A percentile compares a stretch with the other conserved stretches of the same genome.
These are phyloP conservation scores for Tulasnella sp. DNA, from an alignment of 768 basidiomycete species.

Conservation along the genomic window DNA sequence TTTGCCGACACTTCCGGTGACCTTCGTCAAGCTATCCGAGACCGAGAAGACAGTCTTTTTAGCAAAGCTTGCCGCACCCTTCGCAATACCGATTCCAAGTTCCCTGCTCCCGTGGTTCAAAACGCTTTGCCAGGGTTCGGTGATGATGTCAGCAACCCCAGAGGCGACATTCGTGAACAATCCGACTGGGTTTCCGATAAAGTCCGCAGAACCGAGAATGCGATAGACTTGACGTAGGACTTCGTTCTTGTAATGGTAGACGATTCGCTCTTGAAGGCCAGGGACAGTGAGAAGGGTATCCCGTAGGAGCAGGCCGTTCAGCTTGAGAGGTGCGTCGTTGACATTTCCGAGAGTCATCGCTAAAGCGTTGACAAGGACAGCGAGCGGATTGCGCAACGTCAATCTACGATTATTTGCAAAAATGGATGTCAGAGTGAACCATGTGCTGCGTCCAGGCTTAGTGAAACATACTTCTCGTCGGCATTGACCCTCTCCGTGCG, in stretches of 20 bases:
- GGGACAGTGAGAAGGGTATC: constrained; percentile 86
- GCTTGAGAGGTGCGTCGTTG: constrained; percentile 89
- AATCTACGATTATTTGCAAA: constrained; percentile 28
- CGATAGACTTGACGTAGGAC: constrained; percentile 91
- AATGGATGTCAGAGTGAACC: not conserved
- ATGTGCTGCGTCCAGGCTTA: not conserved
- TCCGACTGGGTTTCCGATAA: constrained; percentile 58
- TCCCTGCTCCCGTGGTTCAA: constrained; percentile 96
- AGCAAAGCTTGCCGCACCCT: constrained; percentile 97
- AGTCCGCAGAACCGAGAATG: constrained; percentile 96
- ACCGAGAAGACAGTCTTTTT: constrained; percentile 98
- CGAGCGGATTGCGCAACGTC: constrained; percentile 73
- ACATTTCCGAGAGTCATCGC: constrained; percentile 97
- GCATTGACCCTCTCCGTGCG: constrained; percentile 89
- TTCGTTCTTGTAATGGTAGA: constrained; percentile 91
- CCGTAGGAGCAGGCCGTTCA: constrained; percentile 91
- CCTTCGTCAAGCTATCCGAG: constrained; percentile 94
- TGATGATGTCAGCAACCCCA: constrained; percentile 96
- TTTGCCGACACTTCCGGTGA: constrained; percentile 96
- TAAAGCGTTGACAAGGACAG: constrained; percentile 87
- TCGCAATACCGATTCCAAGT: constrained; percentile 88
- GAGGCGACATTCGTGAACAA: constrained; percentile 98
- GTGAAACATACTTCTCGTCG: constrained; percentile 73
- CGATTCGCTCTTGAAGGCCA: constrained; percentile 76
- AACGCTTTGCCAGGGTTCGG: constrained; percentile 95